Conservation (phyloP, 2,329 filamentous ascomycete species). For the Bertia moriformis region DNA sequence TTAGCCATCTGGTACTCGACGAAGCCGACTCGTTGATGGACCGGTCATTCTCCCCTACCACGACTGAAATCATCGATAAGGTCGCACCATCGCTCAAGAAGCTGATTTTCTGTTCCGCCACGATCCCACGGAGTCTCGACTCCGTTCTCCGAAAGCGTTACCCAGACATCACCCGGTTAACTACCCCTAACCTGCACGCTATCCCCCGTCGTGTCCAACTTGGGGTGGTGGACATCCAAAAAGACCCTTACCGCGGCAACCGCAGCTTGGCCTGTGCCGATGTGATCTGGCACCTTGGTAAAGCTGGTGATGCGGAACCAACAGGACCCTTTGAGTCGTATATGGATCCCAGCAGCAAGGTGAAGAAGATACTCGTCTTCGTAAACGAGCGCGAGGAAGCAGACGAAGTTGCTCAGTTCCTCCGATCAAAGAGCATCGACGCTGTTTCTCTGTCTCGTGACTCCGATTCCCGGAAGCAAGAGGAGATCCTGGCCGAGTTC, state of each 20-base stretch:
- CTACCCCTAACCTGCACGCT: slow-evolving; percentile 88
- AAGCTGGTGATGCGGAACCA: slow-evolving; percentile 20
- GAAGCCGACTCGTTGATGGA: slow-evolving; percentile 95
- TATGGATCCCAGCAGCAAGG: slow-evolving; percentile 26
- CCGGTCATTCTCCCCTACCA: slow-evolving; percentile 75
- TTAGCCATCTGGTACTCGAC: slow-evolving; percentile 77
- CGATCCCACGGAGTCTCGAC: slow-evolving; percentile 82
- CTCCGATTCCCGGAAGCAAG: slow-evolving; percentile 61
- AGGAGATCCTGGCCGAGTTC: slow-evolving; percentile 65
- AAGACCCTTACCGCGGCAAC: slow-evolving; percentile 86
- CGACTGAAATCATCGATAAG: slow-evolving; percentile 69
- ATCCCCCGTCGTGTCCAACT: slow-evolving; percentile 90
- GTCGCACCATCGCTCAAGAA: slow-evolving; percentile 69
- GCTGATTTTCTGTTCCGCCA: slow-evolving; percentile 85
- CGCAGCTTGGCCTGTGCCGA: slow-evolving; percentile 88
- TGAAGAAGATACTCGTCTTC: slow-evolving; percentile 83
- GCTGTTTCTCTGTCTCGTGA: slow-evolving; percentile 76
- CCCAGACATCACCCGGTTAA: slow-evolving; percentile 70
- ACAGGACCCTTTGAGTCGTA: not conserved
- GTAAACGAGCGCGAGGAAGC: slow-evolving; percentile 92
- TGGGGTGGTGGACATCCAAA: slow-evolving; percentile 79
- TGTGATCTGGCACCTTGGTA: slow-evolving; percentile 83
- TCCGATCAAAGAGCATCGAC: slow-evolving; percentile 74
- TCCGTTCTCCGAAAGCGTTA: slow-evolving; percentile 68
- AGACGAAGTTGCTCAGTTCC: slow-evolving; percentile 63